A percentile compares a stretch with the other conserved stretches of the same genome.
phyloP scores from a whole-genome alignment of 345 rosid genomes.

The Lumnitzera littorea region DNA sequence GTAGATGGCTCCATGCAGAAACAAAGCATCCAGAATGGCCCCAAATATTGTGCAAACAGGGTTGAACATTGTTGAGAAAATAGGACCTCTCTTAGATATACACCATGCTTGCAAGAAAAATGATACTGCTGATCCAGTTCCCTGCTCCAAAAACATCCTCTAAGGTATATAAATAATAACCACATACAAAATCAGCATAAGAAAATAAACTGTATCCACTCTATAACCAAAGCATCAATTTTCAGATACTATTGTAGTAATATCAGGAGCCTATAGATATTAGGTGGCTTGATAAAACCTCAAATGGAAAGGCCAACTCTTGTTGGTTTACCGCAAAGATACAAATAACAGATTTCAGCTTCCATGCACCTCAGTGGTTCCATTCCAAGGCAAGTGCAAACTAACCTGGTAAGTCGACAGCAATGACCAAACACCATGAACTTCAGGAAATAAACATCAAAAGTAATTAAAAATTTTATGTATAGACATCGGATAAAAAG shows the following conservation, averaged over 20 bases:
- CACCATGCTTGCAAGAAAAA: slow-evolving; percentile 7
- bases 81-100: slow-evolving; percentile 11
- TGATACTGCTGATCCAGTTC: not conserved
- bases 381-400: slow-evolving; percentile 6
- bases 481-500: too few species aligned
- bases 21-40: slow-evolving; percentile 16
- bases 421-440: too few species aligned
- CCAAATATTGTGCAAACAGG: slow-evolving; percentile 20
- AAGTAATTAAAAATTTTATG: too few species aligned
- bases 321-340: slow-evolving; percentile 3
- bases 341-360: slow-evolving; percentile 7
- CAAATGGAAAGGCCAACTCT: not conserved
- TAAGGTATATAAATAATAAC: too few species aligned
- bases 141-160: not conserved
- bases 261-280: too few species aligned
- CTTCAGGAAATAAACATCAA: too few species aligned
- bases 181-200: too few species aligned
- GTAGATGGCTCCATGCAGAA: slow-evolving; percentile 19
- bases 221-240: not conserved
- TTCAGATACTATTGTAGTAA: too few species aligned
- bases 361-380: slow-evolving; percentile 10
- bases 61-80: slow-evolving; percentile 17
- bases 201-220: too few species aligned
- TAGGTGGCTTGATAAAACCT: too few species aligned
- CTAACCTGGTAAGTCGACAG: too few species aligned